phyloP scores from a whole-genome alignment of 2,329 filamentous ascomycete species.

The Fusarium mangiferae region DNA sequence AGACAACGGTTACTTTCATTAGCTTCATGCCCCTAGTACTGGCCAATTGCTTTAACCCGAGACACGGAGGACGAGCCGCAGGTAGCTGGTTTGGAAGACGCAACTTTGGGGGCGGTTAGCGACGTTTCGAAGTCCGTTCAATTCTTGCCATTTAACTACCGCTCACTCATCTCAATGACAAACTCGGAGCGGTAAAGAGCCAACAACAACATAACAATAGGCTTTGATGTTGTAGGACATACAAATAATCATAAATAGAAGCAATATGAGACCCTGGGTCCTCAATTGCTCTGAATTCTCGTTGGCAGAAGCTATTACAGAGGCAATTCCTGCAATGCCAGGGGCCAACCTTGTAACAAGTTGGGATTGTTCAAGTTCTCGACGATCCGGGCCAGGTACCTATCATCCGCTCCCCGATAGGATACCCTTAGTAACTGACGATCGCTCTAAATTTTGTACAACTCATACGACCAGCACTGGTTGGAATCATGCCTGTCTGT shows the following conservation, averaged over 20 bases:
- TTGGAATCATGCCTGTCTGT: constrained; percentile 18
- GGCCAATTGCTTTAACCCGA: constrained; percentile 25
- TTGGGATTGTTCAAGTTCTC: constrained; percentile 14
- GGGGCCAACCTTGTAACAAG: constrained; percentile 19
- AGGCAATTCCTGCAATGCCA: constrained; percentile 10
- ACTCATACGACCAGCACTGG: constrained; percentile 19
- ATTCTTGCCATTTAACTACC: constrained; percentile 23
- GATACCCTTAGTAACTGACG: constrained; percentile 12
- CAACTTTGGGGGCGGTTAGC: not conserved
- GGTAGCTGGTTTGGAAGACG: not conserved
- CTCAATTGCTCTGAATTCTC: not conserved
- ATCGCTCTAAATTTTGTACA: constrained; percentile 9
- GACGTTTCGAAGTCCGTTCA: constrained; percentile 20
- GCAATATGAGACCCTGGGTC: constrained; percentile 23
- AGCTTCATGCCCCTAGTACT: constrained; percentile 7
- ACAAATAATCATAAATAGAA: not conserved
- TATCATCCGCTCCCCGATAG: constrained; percentile 1
- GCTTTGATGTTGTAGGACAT: constrained; percentile 1
- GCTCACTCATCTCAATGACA: constrained; percentile 20
- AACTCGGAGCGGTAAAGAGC: not conserved
- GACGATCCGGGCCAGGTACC: constrained; percentile 15
- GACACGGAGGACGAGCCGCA: constrained; percentile 32
- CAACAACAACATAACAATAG: not conserved
- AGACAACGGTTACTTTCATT: constrained; percentile 2
- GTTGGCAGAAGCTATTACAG: constrained; percentile 12